Conservation (phyloP, 345 rosid genomes). For the Trapa bicornis region DNA sequence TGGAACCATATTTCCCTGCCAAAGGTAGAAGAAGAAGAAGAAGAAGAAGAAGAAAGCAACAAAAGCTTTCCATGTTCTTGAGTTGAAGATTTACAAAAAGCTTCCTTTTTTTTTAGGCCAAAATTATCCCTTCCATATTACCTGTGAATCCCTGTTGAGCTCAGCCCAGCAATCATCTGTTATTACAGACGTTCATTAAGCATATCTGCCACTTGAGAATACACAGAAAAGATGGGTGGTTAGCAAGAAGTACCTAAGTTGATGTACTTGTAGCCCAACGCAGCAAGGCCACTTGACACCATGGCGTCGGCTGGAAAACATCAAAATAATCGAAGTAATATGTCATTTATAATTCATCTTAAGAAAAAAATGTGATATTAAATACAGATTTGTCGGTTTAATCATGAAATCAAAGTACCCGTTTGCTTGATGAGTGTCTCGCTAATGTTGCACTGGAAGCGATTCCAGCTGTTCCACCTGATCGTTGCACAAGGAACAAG, state of each 20-base stretch:
- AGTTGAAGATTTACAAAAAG: neutral
- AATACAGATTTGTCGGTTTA: no score
- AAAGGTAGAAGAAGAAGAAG: neutral
- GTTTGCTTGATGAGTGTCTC: slow-evolving; percentile 32
- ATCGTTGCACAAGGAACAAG: no score
- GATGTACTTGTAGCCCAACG: slow-evolving; percentile 26
- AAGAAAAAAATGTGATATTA: no score
- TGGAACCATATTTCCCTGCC: slow-evolving; percentile 31
- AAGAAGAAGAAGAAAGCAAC: neutral
- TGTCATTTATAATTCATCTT: no score
- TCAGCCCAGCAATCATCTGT: slow-evolving; percentile 47
- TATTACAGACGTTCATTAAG: no score
- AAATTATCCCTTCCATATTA: neutral
- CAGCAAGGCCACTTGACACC: slow-evolving; percentile 34
- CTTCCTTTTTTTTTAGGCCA: no score
- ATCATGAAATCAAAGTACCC: slow-evolving; percentile 8
- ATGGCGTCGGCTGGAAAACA: slow-evolving; percentile 33
- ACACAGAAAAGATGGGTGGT: neutral
- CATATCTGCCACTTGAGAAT: neutral
- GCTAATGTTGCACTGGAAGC: slow-evolving; percentile 25
- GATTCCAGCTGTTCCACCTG: slow-evolving; percentile 51
- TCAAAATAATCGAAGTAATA: neutral
- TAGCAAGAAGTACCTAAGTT: slow-evolving; percentile 23
- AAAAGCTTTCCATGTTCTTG: neutral
- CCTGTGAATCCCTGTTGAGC: slow-evolving; percentile 24